Evolutionary conservation across 352 stramenopile genomes (phyloP).

Genomic region (Phytophthora aleatoria): DNA sequence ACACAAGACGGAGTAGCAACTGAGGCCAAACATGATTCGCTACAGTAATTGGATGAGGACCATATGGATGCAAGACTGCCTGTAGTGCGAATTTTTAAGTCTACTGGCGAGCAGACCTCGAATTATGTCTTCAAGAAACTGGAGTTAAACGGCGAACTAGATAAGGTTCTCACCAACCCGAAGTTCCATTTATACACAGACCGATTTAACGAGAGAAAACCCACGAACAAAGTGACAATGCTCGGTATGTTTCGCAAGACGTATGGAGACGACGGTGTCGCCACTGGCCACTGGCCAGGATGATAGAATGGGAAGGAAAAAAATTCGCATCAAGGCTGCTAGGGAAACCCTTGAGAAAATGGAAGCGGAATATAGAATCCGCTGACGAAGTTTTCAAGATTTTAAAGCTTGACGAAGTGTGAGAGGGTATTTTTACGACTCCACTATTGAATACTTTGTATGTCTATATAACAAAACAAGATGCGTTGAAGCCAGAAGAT

Average conservation of each 20-base stretch:
- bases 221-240: conserved; percentile 1
- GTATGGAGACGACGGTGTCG: conserved; percentile 5
- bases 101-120: not conserved
- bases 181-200: not conserved
- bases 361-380: not conserved
- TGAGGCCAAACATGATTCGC: too few relatives aligned
- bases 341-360: not conserved
- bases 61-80: too few relatives aligned
- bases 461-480: not conserved
- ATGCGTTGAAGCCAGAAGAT: not conserved
- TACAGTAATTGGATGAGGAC: too few relatives aligned
- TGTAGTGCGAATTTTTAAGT: too few relatives aligned
- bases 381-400: conserved; percentile 3
- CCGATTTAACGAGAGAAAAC: conserved; percentile 7
- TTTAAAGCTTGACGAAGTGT: conserved; percentile 7
- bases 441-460: conserved; percentile 3
- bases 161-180: not conserved
- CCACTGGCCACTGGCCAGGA: not conserved
- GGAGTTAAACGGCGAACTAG: not conserved
- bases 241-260: conserved; percentile 8
- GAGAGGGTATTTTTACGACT: not conserved
- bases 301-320: not conserved
- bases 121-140: not conserved
- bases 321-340: not conserved
- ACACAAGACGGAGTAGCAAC: too few relatives aligned